A percentile compares a stretch with the other conserved stretches of the same genome.
Conservation (phyloP, 2,329 filamentous ascomycete species). For the Ceratocystis alfenasii region DNA sequence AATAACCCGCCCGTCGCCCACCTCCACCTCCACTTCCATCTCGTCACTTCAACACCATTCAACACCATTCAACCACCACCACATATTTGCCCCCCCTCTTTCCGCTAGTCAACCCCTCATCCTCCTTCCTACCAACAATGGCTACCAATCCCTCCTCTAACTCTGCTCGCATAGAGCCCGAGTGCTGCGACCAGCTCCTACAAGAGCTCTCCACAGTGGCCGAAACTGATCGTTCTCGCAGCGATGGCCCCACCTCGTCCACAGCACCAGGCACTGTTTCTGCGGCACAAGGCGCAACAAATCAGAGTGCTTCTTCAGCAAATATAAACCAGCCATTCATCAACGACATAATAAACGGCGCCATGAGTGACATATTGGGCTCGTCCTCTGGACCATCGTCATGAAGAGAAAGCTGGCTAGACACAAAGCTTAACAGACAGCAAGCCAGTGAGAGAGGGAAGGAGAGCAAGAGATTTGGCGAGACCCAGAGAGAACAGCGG, state of each 20-base stretch:
- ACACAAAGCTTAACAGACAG: not conserved
- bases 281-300: slow-evolving; percentile 1
- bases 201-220: slow-evolving; percentile 19
- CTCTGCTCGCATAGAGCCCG: slow-evolving; percentile 17
- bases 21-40: not conserved
- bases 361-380: slow-evolving; percentile 18
- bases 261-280: slow-evolving; percentile 11
- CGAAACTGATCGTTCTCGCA: slow-evolving; percentile 14
- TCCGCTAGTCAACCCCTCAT: not conserved
- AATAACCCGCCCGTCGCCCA: not conserved
- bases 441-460: not conserved
- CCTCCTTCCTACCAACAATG: slow-evolving; percentile 5
- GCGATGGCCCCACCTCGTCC: slow-evolving; percentile 4
- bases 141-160: slow-evolving; percentile 8
- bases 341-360: slow-evolving; percentile 18
- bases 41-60: not conserved
- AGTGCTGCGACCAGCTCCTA: slow-evolving; percentile 20
- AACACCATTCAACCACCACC: too few relatives aligned
- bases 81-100: not conserved
- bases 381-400: slow-evolving; percentile 3
- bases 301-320: slow-evolving; percentile 1
- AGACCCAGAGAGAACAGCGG: not conserved
- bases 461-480: not conserved
- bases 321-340: slow-evolving; percentile 21
- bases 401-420: not conserved